These are phyloP conservation scores for Cyclotella choctawhatcheeana DNA, from an alignment of 108 stramenopile species.

Conservation along the genomic window DNA sequence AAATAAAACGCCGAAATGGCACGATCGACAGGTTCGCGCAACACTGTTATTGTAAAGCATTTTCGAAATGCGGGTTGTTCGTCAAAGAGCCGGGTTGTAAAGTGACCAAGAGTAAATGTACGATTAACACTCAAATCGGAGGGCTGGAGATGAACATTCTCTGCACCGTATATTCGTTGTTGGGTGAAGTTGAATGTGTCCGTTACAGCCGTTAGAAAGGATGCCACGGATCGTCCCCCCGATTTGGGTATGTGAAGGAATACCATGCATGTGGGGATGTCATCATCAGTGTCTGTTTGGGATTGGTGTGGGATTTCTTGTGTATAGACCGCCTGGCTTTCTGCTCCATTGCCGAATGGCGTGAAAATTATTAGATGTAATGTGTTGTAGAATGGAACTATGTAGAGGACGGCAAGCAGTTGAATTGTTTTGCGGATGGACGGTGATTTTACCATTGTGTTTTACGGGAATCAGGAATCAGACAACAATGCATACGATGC, in stretches of 20 bases:
- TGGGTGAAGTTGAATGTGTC: not conserved
- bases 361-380: too few relatives aligned
- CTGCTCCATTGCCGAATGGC: not conserved
- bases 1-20: constrained; percentile 12
- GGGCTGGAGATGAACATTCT: not conserved
- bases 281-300: not conserved
- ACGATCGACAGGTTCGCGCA: constrained; percentile 3
- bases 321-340: not conserved
- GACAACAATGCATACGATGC: not conserved
- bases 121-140: not conserved
- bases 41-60: constrained; percentile 10
- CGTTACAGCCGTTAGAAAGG: not conserved
- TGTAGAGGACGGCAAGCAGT: not conserved
- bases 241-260: constrained; percentile 3
- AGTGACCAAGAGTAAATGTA: constrained; percentile 2
- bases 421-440: not conserved
- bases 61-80: not conserved
- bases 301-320: not conserved
- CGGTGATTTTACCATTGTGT: too few relatives aligned
- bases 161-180: not conserved
- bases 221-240: not conserved
- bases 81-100: constrained; percentile 4
- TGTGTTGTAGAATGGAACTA: not conserved
- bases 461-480: not conserved
- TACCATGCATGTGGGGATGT: constrained; percentile 1